Evolutionary conservation across 305 asterid species (phyloP).

Genomic region (Lippia alba): DNA sequence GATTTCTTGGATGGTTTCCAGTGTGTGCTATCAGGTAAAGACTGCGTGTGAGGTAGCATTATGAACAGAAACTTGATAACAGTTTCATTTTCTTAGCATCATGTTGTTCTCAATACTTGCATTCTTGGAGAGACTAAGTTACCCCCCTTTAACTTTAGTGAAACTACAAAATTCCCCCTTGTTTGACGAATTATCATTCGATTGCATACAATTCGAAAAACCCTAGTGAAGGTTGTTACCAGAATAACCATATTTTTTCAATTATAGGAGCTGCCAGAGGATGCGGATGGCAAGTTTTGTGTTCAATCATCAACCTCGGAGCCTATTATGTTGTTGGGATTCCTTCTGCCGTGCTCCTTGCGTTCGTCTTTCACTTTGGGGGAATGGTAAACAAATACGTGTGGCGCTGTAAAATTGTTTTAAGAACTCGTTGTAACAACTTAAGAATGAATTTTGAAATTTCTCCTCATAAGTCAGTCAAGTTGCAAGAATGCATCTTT

Average conservation of each 20-base stretch:
- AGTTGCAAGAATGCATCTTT: background rate
- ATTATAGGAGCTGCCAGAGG: slow-evolving; percentile 77
- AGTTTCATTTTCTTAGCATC: background rate
- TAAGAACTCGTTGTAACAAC: too few relatives aligned
- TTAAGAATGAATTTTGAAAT: too few relatives aligned
- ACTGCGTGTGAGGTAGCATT: background rate
- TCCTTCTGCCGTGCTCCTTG: slow-evolving; percentile 60
- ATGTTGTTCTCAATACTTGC: background rate
- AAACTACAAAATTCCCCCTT: too few relatives aligned
- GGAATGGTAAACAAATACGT: slow-evolving; percentile 58
- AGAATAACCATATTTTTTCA: background rate
- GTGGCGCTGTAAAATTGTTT: too few relatives aligned
- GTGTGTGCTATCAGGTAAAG: slow-evolving; percentile 72
- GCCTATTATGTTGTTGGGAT: slow-evolving; percentile 67
- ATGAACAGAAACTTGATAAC: background rate
- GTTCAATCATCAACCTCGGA: slow-evolving; percentile 63
- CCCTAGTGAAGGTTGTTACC: too few relatives aligned
- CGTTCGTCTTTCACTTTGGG: slow-evolving; percentile 58
- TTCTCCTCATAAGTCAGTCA: background rate
- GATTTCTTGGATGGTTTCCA: slow-evolving; percentile 79
- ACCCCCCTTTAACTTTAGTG: background rate
- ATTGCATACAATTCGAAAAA: too few relatives aligned
- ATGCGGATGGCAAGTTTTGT: slow-evolving; percentile 77
- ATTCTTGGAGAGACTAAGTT: background rate
- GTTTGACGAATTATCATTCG: too few relatives aligned